These are phyloP conservation scores for Saposhnikovia divaricata DNA, from an alignment of 129 eudicot genomes.

Conservation along the genomic window DNA sequence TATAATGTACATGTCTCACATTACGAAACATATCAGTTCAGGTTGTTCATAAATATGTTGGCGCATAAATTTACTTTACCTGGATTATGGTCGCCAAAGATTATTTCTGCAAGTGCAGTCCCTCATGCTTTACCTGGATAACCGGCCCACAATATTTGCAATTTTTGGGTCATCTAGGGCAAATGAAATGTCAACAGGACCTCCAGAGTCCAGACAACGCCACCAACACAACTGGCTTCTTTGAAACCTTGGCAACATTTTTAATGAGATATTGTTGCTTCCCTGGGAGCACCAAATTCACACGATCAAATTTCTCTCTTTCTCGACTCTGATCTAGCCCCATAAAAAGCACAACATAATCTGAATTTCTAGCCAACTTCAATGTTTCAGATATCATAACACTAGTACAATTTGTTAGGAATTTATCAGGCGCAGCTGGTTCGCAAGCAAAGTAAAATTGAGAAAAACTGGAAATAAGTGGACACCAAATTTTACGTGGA, in stretches of 20 bases:
- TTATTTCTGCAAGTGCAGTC: slow-evolving; percentile 1
- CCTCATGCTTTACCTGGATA: slow-evolving; percentile 10
- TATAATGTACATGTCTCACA: neutral
- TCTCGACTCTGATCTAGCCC: slow-evolving; percentile 11
- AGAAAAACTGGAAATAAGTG: too few species aligned
- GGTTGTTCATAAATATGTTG: neutral
- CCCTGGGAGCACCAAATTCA: slow-evolving; percentile 11
- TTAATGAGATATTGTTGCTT: slow-evolving; percentile 3
- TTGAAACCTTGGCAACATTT: slow-evolving; percentile 3
- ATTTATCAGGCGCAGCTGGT: too few species aligned
- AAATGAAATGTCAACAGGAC: slow-evolving; percentile 8
- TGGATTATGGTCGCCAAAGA: slow-evolving; percentile 9
- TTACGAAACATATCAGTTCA: neutral
- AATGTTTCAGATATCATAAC: neutral
- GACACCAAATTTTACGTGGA: too few species aligned
- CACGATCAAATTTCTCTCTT: slow-evolving; percentile 12
- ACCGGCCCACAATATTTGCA: slow-evolving; percentile 10
- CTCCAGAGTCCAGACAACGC: slow-evolving; percentile 6
- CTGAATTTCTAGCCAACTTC: neutral
- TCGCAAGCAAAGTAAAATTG: too few species aligned
- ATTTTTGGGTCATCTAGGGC: slow-evolving; percentile 1
- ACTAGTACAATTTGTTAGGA: neutral
- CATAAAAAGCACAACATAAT: slow-evolving; percentile 1
- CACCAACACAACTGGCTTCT: slow-evolving; percentile 10
- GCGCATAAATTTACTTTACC: slow-evolving; percentile 1